Conservation (phyloP, 352 stramenopile species). For the Phytophthora citricola region DNA sequence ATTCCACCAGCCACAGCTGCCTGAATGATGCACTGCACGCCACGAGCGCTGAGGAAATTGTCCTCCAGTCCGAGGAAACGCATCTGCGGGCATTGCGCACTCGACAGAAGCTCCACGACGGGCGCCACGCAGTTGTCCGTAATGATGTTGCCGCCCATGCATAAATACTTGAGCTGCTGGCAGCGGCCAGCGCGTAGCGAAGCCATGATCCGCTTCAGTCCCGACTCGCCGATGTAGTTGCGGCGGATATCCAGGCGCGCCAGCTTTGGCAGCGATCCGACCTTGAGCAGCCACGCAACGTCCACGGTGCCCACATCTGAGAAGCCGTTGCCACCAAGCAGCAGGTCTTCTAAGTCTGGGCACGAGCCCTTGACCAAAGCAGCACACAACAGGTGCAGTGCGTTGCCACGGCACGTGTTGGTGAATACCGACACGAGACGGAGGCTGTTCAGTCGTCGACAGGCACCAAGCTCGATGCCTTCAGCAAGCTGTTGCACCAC, state of each 20-base stretch:
- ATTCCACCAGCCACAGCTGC: conserved; percentile 76
- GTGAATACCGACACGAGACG: conserved; percentile 81
- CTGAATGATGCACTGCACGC: conserved; percentile 81
- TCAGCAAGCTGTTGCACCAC: conserved; percentile 73
- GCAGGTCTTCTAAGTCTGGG: conserved; percentile 65
- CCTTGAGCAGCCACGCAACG: conserved; percentile 73
- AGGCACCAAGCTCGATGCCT: conserved; percentile 68
- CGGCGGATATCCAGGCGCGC: conserved; percentile 74
- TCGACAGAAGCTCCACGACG: conserved; percentile 69
- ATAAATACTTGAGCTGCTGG: conserved; percentile 80
- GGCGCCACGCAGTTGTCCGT: conserved; percentile 82
- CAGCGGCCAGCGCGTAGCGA: conserved; percentile 56
- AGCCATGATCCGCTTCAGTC: conserved; percentile 76
- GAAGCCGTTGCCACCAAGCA: conserved; percentile 80
- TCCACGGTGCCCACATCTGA: conserved; percentile 79
- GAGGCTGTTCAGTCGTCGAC: conserved; percentile 59
- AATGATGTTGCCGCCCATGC: conserved; percentile 88
- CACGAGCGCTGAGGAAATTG: conserved; percentile 81
- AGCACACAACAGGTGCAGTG: conserved; percentile 66
- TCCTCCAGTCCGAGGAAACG: conserved; percentile 82
- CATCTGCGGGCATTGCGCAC: conserved; percentile 71
- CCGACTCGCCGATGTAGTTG: conserved; percentile 85
- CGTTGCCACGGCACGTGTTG: conserved; percentile 80
- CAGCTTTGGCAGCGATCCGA: conserved; percentile 71
- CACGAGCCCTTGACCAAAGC: conserved; percentile 75